These are phyloP conservation scores for Botrytis fragariae DNA, from an alignment of 2,329 filamentous ascomycete genomes.

Conservation along the genomic window DNA sequence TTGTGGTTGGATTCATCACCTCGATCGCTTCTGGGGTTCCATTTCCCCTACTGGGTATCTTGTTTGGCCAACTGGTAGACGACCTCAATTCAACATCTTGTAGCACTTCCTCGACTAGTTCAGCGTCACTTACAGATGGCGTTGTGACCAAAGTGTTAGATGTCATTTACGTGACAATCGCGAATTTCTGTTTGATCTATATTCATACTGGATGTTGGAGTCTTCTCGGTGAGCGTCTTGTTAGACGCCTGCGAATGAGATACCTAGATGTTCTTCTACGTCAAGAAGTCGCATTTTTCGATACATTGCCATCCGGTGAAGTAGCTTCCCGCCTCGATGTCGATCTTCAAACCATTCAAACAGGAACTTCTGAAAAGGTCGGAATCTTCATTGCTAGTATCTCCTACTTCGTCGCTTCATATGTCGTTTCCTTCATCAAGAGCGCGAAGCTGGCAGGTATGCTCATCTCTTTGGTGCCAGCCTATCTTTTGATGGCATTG, in stretches of 20 bases:
- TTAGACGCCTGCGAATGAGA: slow-evolving; percentile 51
- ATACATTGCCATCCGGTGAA: slow-evolving; percentile 50
- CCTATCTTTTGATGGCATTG: slow-evolving; percentile 2
- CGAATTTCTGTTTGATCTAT: slow-evolving; percentile 63
- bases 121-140: slow-evolving; percentile 10
- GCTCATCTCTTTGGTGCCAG: slow-evolving; percentile 12
- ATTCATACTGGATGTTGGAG: slow-evolving; percentile 60
- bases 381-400: slow-evolving; percentile 54
- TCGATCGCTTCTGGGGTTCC: slow-evolving; percentile 56
- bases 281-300: slow-evolving; percentile 55
- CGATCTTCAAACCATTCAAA: slow-evolving; percentile 56
- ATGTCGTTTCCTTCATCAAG: slow-evolving; percentile 59
- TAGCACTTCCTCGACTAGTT: slow-evolving; percentile 7
- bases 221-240: slow-evolving; percentile 52
- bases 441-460: slow-evolving; percentile 53
- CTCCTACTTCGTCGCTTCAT: slow-evolving; percentile 47
- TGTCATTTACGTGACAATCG: slow-evolving; percentile 63
- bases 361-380: slow-evolving; percentile 59
- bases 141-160: slow-evolving; percentile 51
- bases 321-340: slow-evolving; percentile 51
- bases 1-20: slow-evolving; percentile 4
- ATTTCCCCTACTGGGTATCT: slow-evolving; percentile 62
- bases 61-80: slow-evolving; percentile 64
- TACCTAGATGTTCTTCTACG: slow-evolving; percentile 51
- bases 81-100: slow-evolving; percentile 55